These are phyloP conservation scores for Russula dissimulans DNA, from an alignment of 768 basidiomycete genomes.

Conservation along the genomic window DNA sequence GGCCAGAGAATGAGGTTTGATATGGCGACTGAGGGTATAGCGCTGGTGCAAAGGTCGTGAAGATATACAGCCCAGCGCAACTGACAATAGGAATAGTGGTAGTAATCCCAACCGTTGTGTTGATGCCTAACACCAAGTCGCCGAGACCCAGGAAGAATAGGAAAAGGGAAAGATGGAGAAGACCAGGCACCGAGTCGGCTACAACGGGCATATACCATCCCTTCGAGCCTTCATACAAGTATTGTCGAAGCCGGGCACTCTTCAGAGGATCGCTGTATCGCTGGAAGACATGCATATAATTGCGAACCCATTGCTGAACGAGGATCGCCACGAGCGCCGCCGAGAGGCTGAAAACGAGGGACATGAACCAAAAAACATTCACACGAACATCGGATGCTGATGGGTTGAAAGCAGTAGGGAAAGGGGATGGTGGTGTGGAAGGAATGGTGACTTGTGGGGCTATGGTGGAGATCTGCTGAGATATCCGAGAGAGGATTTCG, in stretches of 20 bases:
- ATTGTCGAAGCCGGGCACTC: no score
- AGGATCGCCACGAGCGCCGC: conserved; percentile 34
- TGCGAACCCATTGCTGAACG: neutral
- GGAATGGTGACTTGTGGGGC: neutral
- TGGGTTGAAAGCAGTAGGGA: conserved; percentile 11
- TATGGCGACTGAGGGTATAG: conserved; percentile 3
- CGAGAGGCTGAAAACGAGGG: conserved; percentile 28
- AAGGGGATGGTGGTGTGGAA: neutral
- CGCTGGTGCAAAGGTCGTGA: neutral
- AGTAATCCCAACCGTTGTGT: conserved; percentile 3
- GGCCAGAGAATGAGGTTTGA: neutral
- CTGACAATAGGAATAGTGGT: neutral
- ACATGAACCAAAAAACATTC: conserved; percentile 25
- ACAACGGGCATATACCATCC: no score
- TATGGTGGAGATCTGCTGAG: neutral
- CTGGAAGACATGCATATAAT: neutral
- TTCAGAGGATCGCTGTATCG: no score
- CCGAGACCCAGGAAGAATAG: conserved; percentile 23
- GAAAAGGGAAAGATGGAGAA: neutral
- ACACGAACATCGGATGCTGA: conserved; percentile 28
- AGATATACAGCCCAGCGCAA: conserved; percentile 10
- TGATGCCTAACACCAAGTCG: conserved; percentile 32
- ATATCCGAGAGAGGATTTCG: neutral
- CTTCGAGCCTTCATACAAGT: no score
- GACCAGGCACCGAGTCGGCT: neutral